Percentiles rank a stretch among this genome's conserved stretches.
Conservation (phyloP, 805 yeast species). For the Barnettozyma sp. region DNA sequence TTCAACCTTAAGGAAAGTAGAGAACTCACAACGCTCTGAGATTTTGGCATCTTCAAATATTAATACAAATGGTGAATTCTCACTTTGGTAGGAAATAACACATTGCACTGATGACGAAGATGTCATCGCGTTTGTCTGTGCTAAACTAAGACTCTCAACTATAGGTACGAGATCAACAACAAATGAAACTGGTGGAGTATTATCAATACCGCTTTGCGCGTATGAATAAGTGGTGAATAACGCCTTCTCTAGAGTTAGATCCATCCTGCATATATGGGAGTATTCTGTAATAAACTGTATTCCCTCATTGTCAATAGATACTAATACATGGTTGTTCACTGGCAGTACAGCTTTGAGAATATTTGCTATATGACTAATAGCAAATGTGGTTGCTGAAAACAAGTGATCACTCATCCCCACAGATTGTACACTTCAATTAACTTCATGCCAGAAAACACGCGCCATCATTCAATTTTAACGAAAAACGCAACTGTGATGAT, state of each 20-base stretch:
- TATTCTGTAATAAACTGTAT: conserved; percentile 43
- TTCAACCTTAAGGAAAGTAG: conserved; percentile 33
- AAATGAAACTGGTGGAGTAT: conserved; percentile 24
- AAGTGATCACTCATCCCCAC: conserved; percentile 9
- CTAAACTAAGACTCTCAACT: conserved; percentile 44
- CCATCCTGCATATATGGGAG: conserved; percentile 32
- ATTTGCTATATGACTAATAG: conserved; percentile 38
- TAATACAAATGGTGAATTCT: conserved; percentile 47
- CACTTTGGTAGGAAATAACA: conserved; percentile 41
- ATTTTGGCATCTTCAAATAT: conserved; percentile 49
- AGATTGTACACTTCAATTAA: too few relatives aligned
- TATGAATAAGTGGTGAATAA: conserved; percentile 31
- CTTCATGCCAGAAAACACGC: too few relatives aligned
- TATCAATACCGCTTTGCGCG: conserved; percentile 3
- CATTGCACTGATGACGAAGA: conserved; percentile 33
- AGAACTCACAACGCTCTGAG: conserved; percentile 50
- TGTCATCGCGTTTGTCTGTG: conserved; percentile 23
- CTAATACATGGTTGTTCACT: conserved; percentile 33
- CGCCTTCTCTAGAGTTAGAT: conserved; percentile 31
- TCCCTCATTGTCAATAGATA: conserved; percentile 45
- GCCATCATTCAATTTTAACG: too few relatives aligned
- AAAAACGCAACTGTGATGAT: not conserved
- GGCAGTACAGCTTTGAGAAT: conserved; percentile 38
- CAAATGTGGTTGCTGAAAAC: conserved; percentile 41
- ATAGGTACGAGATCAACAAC: conserved; percentile 40